Evolutionary conservation across 179 eudicot genomes (phyloP), one percentile per base, ranked within the genome.

Genomic region (Spergularia azorica): DNA sequence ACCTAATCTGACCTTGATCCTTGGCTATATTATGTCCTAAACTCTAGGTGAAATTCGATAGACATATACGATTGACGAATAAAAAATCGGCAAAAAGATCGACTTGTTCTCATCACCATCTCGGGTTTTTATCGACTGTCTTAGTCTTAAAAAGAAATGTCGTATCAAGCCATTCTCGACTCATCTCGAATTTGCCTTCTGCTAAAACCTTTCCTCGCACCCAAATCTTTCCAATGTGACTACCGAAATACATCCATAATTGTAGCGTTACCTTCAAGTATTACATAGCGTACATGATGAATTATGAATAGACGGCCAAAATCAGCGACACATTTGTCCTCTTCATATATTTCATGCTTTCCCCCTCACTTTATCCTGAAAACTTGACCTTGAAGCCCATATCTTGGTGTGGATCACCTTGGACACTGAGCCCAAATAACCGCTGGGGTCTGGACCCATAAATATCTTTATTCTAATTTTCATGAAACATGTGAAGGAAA

Each of bases 401-500:
- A 61, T 61, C 61, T 54, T 39, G 65, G 78, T 52, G 77, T 77
- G 80, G 84, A 50, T 39, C 52, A 13, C 73, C 84, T 81, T 20
- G 77, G 56, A 20, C 14, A 21, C 6, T 17, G 75, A 77, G 84
- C 80, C 73, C 55, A 68, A 72, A 61, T 43, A 67, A 16, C 75
- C 61, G 63, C 32, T 76, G 32, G 59, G 77, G 76, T 76, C 79
- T 39, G 48, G 48, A 43, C 17, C 51, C 73, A 50, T 52, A 60
- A 10, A 14, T 0, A 70, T 18, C 48, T 41, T 64, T 54, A 26
- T 2, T 18, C 41, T 5, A 8, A 6, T 65, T 12, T 9, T 51
- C 21, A 63, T 63, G 43, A 63, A 63, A 72, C 62, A 74, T 59
- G 68, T 70, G 51, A 70, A 57, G 75, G 79, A 88, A 88, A 88